These are phyloP conservation scores for Lasiosphaeria hispida DNA, from an alignment of 495 filamentous ascomycete species.

Conservation along the genomic window DNA sequence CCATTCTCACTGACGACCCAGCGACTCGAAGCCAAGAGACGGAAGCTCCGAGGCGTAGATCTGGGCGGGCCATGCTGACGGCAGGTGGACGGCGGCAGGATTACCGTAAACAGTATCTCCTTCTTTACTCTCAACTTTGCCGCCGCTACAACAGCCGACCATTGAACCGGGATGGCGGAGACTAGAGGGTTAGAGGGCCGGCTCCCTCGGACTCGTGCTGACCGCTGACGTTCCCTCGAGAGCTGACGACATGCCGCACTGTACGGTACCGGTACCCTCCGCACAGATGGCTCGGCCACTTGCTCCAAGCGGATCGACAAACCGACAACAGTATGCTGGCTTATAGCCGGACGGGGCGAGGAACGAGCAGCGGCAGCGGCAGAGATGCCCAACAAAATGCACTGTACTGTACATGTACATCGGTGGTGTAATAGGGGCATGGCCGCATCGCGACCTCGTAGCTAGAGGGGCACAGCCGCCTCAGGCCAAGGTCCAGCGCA, in stretches of 20 bases:
- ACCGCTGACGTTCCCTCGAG: background rate
- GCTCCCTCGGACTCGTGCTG: conserved; percentile 11
- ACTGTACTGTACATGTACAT: too few species aligned
- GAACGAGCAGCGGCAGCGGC: too few species aligned
- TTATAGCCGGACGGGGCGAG: too few species aligned
- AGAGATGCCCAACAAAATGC: too few species aligned
- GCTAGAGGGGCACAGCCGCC: too few species aligned
- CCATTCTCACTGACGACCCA: too few species aligned
- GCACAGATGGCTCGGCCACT: background rate
- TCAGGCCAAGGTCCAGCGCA: too few species aligned
- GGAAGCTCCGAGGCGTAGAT: background rate
- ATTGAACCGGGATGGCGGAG: background rate
- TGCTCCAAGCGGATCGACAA: background rate
- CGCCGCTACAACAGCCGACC: background rate
- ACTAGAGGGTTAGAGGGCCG: background rate
- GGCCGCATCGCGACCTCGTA: too few species aligned
- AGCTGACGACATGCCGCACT: background rate
- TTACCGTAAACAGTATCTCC: background rate
- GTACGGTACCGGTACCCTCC: conserved; percentile 8
- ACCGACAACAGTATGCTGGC: background rate
- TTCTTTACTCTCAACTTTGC: background rate
- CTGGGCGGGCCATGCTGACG: conserved; percentile 1
- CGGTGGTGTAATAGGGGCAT: too few species aligned
- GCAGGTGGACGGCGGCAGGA: background rate
- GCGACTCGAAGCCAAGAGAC: background rate